These are phyloP conservation scores for Microbotryum violaceum DNA, from an alignment of 1,284 basidiomycete species.

Conservation along the genomic window DNA sequence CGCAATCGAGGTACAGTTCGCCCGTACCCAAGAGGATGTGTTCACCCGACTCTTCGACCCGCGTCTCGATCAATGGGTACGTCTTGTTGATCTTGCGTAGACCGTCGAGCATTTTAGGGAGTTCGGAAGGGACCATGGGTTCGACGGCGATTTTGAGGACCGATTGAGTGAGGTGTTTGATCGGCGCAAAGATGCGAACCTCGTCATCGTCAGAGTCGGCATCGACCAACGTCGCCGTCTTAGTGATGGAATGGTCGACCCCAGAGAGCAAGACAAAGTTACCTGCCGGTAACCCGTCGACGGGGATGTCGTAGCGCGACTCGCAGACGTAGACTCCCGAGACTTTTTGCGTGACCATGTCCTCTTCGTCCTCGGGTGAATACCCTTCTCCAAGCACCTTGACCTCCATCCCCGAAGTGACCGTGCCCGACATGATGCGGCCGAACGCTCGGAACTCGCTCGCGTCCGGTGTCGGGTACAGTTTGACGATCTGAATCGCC, in stretches of 20 bases:
- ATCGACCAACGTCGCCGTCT: conserved; percentile 78
- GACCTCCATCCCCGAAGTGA: conserved; percentile 70
- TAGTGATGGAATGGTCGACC: conserved; percentile 86
- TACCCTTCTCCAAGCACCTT: conserved; percentile 98
- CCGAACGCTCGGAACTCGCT: conserved; percentile 93
- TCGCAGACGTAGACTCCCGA: conserved; percentile 86
- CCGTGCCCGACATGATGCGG: conserved; percentile 83
- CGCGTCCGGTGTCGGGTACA: conserved; percentile 93
- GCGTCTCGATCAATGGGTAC: conserved; percentile 87
- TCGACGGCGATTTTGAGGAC: conserved; percentile 99
- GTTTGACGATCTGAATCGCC: conserved; percentile 85
- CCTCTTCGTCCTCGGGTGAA: conserved; percentile 95
- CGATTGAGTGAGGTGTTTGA: conserved; percentile 92
- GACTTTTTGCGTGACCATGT: conserved; percentile 80
- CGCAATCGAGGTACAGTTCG: conserved; percentile 92
- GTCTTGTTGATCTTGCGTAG: conserved; percentile 95
- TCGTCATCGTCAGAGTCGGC: conserved; percentile 55
- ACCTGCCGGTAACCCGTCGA: conserved; percentile 80
- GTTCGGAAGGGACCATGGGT: conserved; percentile 91
- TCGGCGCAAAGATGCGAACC: conserved; percentile 85
- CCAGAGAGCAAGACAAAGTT: conserved; percentile 88
- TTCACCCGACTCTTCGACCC: conserved; percentile 97
- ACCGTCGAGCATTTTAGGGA: conserved; percentile 97
- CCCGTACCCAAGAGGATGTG: conserved; percentile 96
- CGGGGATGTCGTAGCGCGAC: conserved; percentile 84